Evolutionary conservation across 2,329 filamentous ascomycete genomes (phyloP).

Genomic region (Fusarium torreyae): DNA sequence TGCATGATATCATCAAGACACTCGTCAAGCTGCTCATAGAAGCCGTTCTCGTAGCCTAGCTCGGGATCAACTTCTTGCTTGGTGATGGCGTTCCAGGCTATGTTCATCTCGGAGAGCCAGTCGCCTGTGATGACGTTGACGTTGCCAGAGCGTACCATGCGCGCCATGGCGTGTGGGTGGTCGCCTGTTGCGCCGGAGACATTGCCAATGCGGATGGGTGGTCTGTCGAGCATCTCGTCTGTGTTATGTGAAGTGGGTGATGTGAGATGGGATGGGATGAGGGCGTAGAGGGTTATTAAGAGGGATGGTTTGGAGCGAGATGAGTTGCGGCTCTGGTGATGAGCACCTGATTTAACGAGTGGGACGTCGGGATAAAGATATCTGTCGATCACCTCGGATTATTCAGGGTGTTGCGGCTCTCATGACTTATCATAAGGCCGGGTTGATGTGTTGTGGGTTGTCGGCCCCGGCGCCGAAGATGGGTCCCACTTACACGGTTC

Average conservation of each 20-base stretch:
- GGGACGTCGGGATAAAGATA: neutral
- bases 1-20: constrained; percentile 55
- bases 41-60: constrained; percentile 57
- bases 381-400: neutral
- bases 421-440: constrained; percentile 11
- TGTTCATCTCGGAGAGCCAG: constrained; percentile 64
- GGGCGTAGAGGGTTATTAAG: neutral
- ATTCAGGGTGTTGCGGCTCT: constrained; percentile 8
- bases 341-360: neutral
- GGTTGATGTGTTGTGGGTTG: constrained; percentile 8
- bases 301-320: neutral
- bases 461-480: constrained; percentile 33
- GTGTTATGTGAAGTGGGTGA: neutral
- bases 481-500: constrained; percentile 27
- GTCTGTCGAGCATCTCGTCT: constrained; percentile 49
- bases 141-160: constrained; percentile 52
- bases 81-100: constrained; percentile 60
- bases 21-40: constrained; percentile 61
- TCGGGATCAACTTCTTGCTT: constrained; percentile 53
- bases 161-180: constrained; percentile 53
- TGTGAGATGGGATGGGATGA: neutral
- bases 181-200: constrained; percentile 56
- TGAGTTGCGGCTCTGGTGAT: constrained; percentile 4
- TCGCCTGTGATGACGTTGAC: constrained; percentile 59
- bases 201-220: constrained; percentile 53